Base-by-base conservation (phyloP, 164 flowering plant species). In the Protea cynaroides region DNA sequence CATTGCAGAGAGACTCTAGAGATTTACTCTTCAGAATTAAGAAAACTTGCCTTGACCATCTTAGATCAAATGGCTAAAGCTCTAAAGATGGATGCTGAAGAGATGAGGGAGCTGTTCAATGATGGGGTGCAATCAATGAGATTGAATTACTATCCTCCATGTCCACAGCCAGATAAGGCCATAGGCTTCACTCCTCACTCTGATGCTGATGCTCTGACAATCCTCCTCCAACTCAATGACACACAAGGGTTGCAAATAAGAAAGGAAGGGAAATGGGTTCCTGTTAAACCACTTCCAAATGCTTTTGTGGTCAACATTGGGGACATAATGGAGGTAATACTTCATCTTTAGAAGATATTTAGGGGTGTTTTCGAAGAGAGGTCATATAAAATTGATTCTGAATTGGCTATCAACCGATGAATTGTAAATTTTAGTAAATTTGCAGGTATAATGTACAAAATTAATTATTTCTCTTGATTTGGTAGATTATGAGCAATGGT, bases 71-170 rank as follows among this genome's bases (percentile, higher is more conserved):
- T 79, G 79, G 81, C 65, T 2, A 66, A 70, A 64, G 77, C 77
- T 25, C 53, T 79, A n/a, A 14, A 56, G 14, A 79, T 82, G 59
- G 60, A 70, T 2, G 23, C 13, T 4, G 65, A 57, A 14, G 79
- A 76, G 46, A 71, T 83, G 57, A 61, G 10, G n/a, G 69, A 62
- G 14, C 19, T 73, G 9, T 79, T 76, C 36, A 58, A 58, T 12
- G 73, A 75, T 38, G 80, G 80, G 9, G 3, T 54, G 24, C 84
- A 80, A 22, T n/a, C 77, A 19, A 65, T 81, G 67, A 81, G 83
- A 62, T 67, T 83, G 77, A 83, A 79, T 36, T 81, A 81, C 51
- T 81, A 83, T 38, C 87, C 87, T 43, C 87, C 82, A 29, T 81
- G 87, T 57, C 83, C 82, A 12, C 67, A 78, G 25, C 78, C 87